Conservation (phyloP, 768 basidiomycete genomes). For the Glaciozyma antarctica region DNA sequence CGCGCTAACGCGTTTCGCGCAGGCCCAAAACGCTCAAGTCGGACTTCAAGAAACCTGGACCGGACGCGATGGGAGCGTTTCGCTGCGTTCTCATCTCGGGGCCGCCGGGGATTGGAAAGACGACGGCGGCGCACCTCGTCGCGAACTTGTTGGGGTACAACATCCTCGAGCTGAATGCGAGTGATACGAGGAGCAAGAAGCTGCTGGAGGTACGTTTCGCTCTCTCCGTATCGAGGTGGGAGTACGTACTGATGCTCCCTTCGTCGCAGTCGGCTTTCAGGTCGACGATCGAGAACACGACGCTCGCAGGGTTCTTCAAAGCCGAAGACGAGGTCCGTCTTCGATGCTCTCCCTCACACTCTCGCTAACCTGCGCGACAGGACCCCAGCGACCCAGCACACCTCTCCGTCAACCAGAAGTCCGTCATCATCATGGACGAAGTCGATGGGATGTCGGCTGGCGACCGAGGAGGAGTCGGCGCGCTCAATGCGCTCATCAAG, state of each 20-base stretch:
- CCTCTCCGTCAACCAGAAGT: constrained; percentile 64
- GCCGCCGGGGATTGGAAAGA: constrained; percentile 94
- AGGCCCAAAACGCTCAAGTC: constrained; percentile 67
- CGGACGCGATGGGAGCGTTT: constrained; percentile 73
- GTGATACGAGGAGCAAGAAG: constrained; percentile 91
- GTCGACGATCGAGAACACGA: constrained; percentile 76
- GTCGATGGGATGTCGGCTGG: constrained; percentile 99
- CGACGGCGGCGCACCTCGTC: constrained; percentile 85
- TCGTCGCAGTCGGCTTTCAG: constrained; percentile 21
- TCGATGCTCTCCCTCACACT: not conserved
- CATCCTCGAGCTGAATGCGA: constrained; percentile 92
- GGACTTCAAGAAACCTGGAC: constrained; percentile 89
- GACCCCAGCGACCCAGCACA: constrained; percentile 30
- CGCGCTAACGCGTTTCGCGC: not conserved
- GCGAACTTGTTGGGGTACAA: constrained; percentile 84
- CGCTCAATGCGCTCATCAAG: constrained; percentile 79
- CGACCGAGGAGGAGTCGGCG: constrained; percentile 92
- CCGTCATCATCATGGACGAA: constrained; percentile 96
- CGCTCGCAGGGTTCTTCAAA: constrained; percentile 72
- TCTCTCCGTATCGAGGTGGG: not conserved
- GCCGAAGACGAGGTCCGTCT: not conserved
- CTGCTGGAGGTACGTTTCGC: constrained; percentile 65
- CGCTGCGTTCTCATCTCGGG: constrained; percentile 85
- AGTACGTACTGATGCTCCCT: not conserved
- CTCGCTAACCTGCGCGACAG: not conserved